Evolutionary conservation across 192 early-diverging fungal genomes (phyloP).

Genomic region (Jimgerdemannia lactiflua): DNA sequence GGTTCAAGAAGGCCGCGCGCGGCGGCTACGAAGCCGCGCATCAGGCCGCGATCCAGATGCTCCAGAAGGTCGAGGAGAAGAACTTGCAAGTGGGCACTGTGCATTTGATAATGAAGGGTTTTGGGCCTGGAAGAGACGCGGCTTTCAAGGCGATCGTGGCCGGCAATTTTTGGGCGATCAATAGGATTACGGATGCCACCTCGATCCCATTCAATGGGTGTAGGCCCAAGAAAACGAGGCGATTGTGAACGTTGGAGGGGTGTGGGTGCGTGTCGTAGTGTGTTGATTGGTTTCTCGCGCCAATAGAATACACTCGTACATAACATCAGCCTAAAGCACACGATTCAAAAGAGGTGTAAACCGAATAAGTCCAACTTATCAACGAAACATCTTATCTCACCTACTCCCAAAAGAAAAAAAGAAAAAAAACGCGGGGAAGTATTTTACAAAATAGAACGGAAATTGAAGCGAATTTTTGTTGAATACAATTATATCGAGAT

Average conservation of each 20-base stretch:
- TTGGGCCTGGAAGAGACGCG: conserved; percentile 89
- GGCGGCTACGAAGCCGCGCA: conserved; percentile 91
- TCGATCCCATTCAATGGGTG: conserved; percentile 89
- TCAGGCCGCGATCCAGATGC: conserved; percentile 75
- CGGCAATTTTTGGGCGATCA: conserved; percentile 69
- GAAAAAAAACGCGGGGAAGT: too few relatives aligned
- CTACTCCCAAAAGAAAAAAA: too few relatives aligned
- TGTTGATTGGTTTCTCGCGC: too few relatives aligned
- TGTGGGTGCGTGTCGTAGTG: too few relatives aligned
- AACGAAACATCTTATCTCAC: too few relatives aligned
- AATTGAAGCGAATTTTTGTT: too few relatives aligned
- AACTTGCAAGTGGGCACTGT: conserved; percentile 59
- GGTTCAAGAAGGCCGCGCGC: conserved; percentile 86
- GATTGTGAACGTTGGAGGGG: conserved; percentile 54
- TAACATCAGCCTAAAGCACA: too few relatives aligned
- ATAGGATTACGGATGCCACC: conserved; percentile 83
- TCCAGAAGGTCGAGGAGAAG: conserved; percentile 65
- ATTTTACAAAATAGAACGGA: too few relatives aligned
- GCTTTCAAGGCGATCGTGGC: conserved; percentile 82
- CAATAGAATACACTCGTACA: too few relatives aligned
- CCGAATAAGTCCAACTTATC: too few relatives aligned
- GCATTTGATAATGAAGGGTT: conserved; percentile 85
- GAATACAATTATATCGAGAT: too few relatives aligned
- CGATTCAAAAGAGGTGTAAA: too few relatives aligned
- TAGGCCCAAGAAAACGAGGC: conserved; percentile 84